Percentiles rank a stretch among this genome's conserved stretches.
These are phyloP conservation scores for Phytomonas sp. DNA, from an alignment of 208 protist species.

Conservation along the genomic window DNA sequence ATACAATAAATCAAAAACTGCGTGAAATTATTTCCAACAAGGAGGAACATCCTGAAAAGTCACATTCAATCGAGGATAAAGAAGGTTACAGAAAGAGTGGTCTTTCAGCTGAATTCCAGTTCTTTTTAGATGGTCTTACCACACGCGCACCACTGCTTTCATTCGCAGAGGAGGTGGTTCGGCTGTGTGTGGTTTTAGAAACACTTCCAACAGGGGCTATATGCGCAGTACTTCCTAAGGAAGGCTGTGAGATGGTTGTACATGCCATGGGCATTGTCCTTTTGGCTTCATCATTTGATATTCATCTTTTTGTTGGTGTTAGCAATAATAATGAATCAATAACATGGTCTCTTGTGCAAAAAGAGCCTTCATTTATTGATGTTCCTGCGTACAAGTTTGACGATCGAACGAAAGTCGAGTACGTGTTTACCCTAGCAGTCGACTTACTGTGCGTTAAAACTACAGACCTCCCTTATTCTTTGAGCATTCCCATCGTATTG, in stretches of 20 bases:
- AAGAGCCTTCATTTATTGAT: slow-evolving; percentile 11
- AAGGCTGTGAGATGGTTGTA: slow-evolving; percentile 26
- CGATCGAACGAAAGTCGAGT: slow-evolving; percentile 36
- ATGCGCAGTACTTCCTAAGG: slow-evolving; percentile 31
- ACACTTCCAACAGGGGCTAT: slow-evolving; percentile 35
- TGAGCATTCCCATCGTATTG: slow-evolving; percentile 35
- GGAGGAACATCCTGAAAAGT: too few relatives aligned
- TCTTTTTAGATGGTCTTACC: slow-evolving; percentile 50
- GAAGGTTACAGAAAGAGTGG: neutral
- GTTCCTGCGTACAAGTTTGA: slow-evolving; percentile 29
- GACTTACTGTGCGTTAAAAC: slow-evolving; percentile 56
- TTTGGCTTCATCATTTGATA: slow-evolving; percentile 59
- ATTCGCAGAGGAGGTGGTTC: slow-evolving; percentile 57
- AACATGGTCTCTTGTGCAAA: slow-evolving; percentile 16
- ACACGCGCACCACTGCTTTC: slow-evolving; percentile 26
- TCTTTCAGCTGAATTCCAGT: slow-evolving; percentile 18
- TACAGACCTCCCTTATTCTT: slow-evolving; percentile 22
- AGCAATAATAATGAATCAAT: slow-evolving; percentile 16
- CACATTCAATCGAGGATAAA: neutral
- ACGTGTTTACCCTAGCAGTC: slow-evolving; percentile 43
- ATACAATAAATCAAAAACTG: neutral
- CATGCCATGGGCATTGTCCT: slow-evolving; percentile 51
- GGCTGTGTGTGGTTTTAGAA: slow-evolving; percentile 39
- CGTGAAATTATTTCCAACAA: neutral
- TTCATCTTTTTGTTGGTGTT: slow-evolving; percentile 29